Evolutionary conservation across 805 yeast genomes (phyloP), one percentile per base, ranked within the genome.

Genomic region (Saccharomycopsis capsularis): DNA sequence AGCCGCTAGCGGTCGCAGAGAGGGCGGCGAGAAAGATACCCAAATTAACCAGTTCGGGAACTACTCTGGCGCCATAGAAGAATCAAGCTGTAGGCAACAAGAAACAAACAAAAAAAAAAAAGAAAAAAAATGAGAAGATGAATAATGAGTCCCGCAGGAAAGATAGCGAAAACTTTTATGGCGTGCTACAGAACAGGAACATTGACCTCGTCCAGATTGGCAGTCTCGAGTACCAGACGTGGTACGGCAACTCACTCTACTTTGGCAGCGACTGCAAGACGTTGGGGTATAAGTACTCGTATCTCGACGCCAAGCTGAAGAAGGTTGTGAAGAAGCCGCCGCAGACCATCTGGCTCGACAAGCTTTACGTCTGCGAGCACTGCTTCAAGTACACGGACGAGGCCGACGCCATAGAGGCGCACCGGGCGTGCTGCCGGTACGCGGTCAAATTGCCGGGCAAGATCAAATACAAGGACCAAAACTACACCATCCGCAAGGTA

Each of bases 211-310:
- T 91, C 6, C 74, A 71, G 30, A 76, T 86, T 53, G 97, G 96
- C 0, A 70, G 74, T 19, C 74, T 70, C 56, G 75, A 74, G 51
- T 79, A 90, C 53, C 74, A 79, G 47, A 82, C 97, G 2, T 88
- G 97, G 96, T 89, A 84, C 61, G 93, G 95, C 0, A 84, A 85
- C 57, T 76, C 86, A 2, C 95, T 88, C 0, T 83, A 87, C 61
- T 86, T 89, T 55, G 70, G 70, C 42, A 65, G 63, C 13, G 73
- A 70, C 50, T 73, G 73, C 30, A 64, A 66, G 41, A 64, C 67
- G 2, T 56, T 78, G 45, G 85, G 82, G 3, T 71, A 64, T 55
- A 65, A 67, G 34, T 63, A 62, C 44, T 48, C 60, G 4, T 52
- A 55, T 32, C 32, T 44, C n/a, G 57, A 50, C 16, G 27, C 24